Base-by-base conservation (phyloP, 306 rosid genomes). In the Sophora flavescens region DNA sequence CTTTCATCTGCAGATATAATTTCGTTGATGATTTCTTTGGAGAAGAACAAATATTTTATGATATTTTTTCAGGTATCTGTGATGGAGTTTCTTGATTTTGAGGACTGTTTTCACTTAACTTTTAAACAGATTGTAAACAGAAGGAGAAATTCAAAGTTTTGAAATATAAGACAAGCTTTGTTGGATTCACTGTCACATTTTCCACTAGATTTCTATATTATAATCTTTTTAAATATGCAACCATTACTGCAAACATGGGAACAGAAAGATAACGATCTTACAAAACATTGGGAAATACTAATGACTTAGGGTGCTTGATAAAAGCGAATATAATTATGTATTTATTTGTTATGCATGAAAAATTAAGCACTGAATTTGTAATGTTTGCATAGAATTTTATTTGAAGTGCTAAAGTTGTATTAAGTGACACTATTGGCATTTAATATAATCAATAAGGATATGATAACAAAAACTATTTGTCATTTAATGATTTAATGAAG, bases 1-100 rank as follows among this genome's bases (percentile, higher is more conserved):
- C 28, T 70, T 60, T 45, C 58, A 61, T 78, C 33, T 65, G 71
- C 87, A 89, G 90, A 80, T 89, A 86, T 82, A 69, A 86, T 75
- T 90, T 90, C 66, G 87, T 87, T 62, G 91, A 83, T 51, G 89
- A 84, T 78, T 87, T 90, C 83, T 90, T 90, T 69, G 83, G 88
- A 1, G 95, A 90, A 80, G 86, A 87, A 70, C 69, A 89, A 17
- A 82, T 90, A 83, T 90, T 87, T 66, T 84, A 80, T 51, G 95
- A 90, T 63, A 89, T 87, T 73, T 90, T 87, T 84, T 80, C 89
- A 15, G 95, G 93, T 87, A 89, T 54, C 35, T 67, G 26, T 10
- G 56, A 58, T 70, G 4, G 62, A 12, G 48, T 79, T 64, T 39
- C 15, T 26, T 28, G 44, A 63, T 66, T 10, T 5, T 68, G 56